phyloP scores from a whole-genome alignment of 805 yeast species.

The Zygotorulaspora florentina region DNA sequence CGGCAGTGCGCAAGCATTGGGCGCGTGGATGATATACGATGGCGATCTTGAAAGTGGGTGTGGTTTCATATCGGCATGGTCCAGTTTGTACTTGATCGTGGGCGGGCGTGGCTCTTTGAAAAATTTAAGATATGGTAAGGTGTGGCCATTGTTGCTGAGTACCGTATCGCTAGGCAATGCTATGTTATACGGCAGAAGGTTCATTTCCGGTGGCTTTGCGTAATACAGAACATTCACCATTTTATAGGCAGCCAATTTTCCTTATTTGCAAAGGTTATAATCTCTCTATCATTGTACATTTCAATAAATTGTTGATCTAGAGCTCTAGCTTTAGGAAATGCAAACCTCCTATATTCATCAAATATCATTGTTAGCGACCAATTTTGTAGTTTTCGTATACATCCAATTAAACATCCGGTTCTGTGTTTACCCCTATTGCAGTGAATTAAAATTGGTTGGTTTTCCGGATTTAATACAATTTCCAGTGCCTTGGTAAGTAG shows the following conservation, averaged over 20 bases:
- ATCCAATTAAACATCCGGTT: constrained; percentile 94
- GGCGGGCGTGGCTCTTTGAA: constrained; percentile 59
- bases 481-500: constrained; percentile 75
- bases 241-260: constrained; percentile 60
- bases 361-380: constrained; percentile 94
- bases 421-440: constrained; percentile 97
- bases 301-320: constrained; percentile 95
- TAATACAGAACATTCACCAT: constrained; percentile 44
- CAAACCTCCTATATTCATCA: constrained; percentile 92
- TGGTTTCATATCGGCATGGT: constrained; percentile 81
- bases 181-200: constrained; percentile 64
- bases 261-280: constrained; percentile 49
- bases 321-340: constrained; percentile 92
- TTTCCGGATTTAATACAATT: constrained; percentile 75
- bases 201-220: constrained; percentile 43
- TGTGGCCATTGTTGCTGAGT: constrained; percentile 59
- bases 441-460: constrained; percentile 89
- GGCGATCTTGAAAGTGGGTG: constrained; percentile 75
- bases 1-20: constrained; percentile 58
- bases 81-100: constrained; percentile 63
- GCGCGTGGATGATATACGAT: constrained; percentile 72
- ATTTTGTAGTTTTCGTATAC: constrained; percentile 78
- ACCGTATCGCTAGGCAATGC: constrained; percentile 59
- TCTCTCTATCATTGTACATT: constrained; percentile 66
- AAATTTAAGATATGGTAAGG: constrained; percentile 50